These are phyloP conservation scores for Aspergillus asperescens DNA, from an alignment of 495 filamentous ascomycete genomes.

Conservation along the genomic window DNA sequence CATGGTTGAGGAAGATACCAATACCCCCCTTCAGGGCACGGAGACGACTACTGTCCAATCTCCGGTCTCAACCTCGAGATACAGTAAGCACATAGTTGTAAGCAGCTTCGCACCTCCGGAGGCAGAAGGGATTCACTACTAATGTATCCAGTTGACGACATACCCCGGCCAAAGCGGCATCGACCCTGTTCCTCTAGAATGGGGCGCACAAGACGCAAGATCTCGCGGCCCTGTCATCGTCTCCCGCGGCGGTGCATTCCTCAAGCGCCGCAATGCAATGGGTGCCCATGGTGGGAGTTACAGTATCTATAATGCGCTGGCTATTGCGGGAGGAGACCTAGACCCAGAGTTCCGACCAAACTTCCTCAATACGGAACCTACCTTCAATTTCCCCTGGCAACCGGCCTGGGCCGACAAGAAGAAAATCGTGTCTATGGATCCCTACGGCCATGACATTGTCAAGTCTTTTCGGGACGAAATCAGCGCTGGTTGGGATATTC, in stretches of 20 bases:
- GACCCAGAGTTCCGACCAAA: conserved; percentile 81
- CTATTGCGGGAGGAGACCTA: conserved; percentile 85
- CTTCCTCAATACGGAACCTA: conserved; percentile 91
- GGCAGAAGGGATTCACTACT: background rate
- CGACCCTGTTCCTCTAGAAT: conserved; percentile 80
- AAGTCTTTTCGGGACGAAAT: conserved; percentile 37
- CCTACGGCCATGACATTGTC: conserved; percentile 71
- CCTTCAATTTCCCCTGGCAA: conserved; percentile 80
- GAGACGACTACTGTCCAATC: conserved; percentile 19
- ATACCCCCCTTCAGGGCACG: conserved; percentile 12
- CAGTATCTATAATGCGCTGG: conserved; percentile 91
- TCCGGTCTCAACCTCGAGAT: conserved; percentile 24
- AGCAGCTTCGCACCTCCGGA: background rate
- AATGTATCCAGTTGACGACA: conserved; percentile 56
- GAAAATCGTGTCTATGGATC: conserved; percentile 98
- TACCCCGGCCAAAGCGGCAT: conserved; percentile 94
- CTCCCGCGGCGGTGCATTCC: conserved; percentile 65
- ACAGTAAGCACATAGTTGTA: conserved; percentile 46
- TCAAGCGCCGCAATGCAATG: conserved; percentile 82
- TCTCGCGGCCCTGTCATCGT: conserved; percentile 87
- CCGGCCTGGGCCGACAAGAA: conserved; percentile 84
- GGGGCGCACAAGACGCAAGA: conserved; percentile 73
- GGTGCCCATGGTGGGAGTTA: conserved; percentile 97
- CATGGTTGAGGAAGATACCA: conserved; percentile 24
- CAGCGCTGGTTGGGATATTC: conserved; percentile 77